Evolutionary conservation across 441 rosid species (phyloP), one percentile per base, ranked within the genome.

Genomic region (Viola pubescens): DNA sequence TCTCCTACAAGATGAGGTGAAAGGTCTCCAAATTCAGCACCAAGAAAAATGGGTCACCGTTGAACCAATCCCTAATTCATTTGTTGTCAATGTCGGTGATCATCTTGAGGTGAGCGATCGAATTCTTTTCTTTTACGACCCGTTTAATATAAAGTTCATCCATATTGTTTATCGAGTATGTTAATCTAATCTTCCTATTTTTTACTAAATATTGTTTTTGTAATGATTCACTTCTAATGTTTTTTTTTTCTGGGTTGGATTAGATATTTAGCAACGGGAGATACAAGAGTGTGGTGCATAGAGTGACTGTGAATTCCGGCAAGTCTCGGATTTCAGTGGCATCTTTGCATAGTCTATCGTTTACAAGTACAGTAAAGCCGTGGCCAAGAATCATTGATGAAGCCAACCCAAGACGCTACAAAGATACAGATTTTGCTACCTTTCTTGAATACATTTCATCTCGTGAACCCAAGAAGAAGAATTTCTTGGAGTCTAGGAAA

Each of bases 251-350:
- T 41, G 37, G 0, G 26, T 6, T 48, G 14, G 10, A 54, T 6
- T 52, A 90, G 97, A 90, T 90, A 64, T 87, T 80, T 70, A 88
- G 95, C 81, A 91, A 91, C n/a, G 96, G 98, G 47, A 86, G 74
- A 54, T 91, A 85, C 79, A 88, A 76, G 62, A 91, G 96, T 62
- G 96, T 88, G 67, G 9, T 91, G 52, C 95, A 91, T 58, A 80
- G 96, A 52, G 96, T 86, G 0, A 57, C 78, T 9, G 92, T 83
- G 37, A 91, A 91, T 54, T 70, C 87, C 1, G 37, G 37, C 4
- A 81, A 73, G 59, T 66, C 81, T 41, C 77, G 96, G 0, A 70
- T 86, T 12, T 91, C 96, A 0, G 89, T 88, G 61, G 96, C 98
- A 1, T 79, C 95, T 0, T 67, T 91, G 40, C 95, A 84, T 37